These are phyloP conservation scores for Gossypium laxum DNA, from an alignment of 441 rosid genomes.

Conservation along the genomic window DNA sequence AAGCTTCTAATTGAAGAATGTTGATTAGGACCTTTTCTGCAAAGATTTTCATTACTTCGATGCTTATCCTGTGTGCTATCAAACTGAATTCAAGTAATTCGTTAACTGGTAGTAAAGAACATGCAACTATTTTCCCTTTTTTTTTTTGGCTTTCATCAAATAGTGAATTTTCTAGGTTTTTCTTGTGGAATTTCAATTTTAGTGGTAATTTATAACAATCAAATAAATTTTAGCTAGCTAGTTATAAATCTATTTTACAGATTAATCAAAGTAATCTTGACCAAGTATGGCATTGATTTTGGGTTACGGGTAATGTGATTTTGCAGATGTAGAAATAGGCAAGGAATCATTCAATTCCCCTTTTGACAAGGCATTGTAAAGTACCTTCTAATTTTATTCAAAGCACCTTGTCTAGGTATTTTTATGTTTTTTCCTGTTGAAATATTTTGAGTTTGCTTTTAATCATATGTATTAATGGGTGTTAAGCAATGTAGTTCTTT, in stretches of 20 bases:
- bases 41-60: background rate
- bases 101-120: background rate
- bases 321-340: conserved; percentile 9
- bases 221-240: background rate
- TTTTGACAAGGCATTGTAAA: background rate
- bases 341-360: conserved; percentile 5
- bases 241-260: background rate
- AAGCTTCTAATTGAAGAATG: conserved; percentile 9
- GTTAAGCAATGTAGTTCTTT: conserved; percentile 4
- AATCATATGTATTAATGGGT: background rate
- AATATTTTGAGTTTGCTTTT: background rate
- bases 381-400: background rate
- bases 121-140: background rate
- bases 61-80: background rate
- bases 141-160: background rate
- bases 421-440: background rate
- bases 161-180: background rate
- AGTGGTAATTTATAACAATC: background rate
- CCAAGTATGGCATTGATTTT: background rate
- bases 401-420: background rate
- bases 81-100: background rate
- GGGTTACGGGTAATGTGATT: background rate
- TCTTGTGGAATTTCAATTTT: background rate
- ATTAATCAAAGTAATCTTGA: background rate
- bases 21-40: background rate